Evolutionary conservation across 208 protist genomes (phyloP).

Genomic region (Crithidia sp.): DNA sequence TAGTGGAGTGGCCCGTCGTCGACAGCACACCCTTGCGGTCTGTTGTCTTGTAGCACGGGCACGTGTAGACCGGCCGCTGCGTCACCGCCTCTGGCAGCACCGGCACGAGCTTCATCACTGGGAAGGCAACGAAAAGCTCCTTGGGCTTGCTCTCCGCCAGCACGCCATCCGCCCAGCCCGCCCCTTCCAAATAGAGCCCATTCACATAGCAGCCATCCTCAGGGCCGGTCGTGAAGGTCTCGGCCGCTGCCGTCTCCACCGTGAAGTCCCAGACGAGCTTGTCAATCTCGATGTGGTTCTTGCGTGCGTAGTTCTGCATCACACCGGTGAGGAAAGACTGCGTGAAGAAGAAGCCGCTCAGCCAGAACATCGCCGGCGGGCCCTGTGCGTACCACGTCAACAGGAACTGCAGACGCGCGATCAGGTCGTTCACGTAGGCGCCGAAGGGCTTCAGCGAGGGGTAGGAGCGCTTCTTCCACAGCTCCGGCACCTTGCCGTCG

Average conservation of each 20-base stretch:
- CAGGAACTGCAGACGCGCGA: conserved; percentile 94
- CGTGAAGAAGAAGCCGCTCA: conserved; percentile 98
- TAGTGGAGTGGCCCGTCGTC: conserved; percentile 98
- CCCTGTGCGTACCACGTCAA: conserved; percentile 83
- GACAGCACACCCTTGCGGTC: conserved; percentile 94
- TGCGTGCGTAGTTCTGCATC: conserved; percentile 97
- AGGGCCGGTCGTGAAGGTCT: conserved; percentile 47
- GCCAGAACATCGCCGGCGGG: conserved; percentile 92
- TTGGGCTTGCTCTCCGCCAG: conserved; percentile 92
- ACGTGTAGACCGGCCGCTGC: conserved; percentile 76
- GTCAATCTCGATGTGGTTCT: conserved; percentile 96
- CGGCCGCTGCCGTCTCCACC: conserved; percentile 65
- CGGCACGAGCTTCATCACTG: conserved; percentile 75
- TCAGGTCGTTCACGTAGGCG: conserved; percentile 95
- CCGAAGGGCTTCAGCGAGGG: conserved; percentile 97
- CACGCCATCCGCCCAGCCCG: conserved; percentile 79
- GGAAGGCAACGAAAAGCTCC: conserved; percentile 91
- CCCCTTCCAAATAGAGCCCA: conserved; percentile 91
- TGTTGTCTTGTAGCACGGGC: conserved; percentile 96
- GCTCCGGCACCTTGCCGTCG: conserved; percentile 91
- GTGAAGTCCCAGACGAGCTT: conserved; percentile 95
- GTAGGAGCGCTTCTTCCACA: conserved; percentile 93
- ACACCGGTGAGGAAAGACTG: conserved; percentile 96
- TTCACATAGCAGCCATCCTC: conserved; percentile 91
- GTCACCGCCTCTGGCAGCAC: conserved; percentile 58